A percentile compares a stretch with the other conserved stretches of the same genome.
Conservation (phyloP, 2,329 filamentous ascomycete genomes). For the Alternaria angustiovoidea region DNA sequence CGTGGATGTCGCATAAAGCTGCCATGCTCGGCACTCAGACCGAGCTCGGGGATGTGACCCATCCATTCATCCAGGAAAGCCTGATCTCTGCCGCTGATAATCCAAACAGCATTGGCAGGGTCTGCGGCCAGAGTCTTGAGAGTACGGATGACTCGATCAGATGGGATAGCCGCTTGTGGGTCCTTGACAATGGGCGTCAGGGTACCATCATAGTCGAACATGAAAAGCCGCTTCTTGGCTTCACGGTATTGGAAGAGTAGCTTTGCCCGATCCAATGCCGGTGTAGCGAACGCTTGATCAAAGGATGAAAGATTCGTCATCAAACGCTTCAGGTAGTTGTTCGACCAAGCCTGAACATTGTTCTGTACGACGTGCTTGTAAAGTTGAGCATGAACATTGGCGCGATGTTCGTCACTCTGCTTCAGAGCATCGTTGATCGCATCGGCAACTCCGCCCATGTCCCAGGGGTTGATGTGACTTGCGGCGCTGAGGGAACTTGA, state of each 20-base stretch:
- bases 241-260: constrained; percentile 77
- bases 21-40: constrained; percentile 96
- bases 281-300: constrained; percentile 78
- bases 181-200: constrained; percentile 93
- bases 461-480: constrained; percentile 97
- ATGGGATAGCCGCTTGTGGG: constrained; percentile 86
- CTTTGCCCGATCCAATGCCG: constrained; percentile 77
- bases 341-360: constrained; percentile 87
- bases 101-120: constrained; percentile 90
- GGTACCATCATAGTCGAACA: constrained; percentile 99
- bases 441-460: constrained; percentile 81
- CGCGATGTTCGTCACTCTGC: constrained; percentile 73
- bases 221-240: constrained; percentile 83
- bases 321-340: constrained; percentile 78
- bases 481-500: constrained; percentile 84
- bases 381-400: constrained; percentile 74
- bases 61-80: constrained; percentile 89
- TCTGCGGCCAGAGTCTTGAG: constrained; percentile 82
- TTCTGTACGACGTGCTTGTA: constrained; percentile 86
- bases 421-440: constrained; percentile 83
- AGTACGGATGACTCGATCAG: constrained; percentile 80
- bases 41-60: constrained; percentile 86
- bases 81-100: constrained; percentile 94
- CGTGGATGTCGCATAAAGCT: constrained; percentile 90
- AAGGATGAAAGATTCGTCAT: constrained; percentile 81